These are phyloP conservation scores for Filobasidium uniguttulatum DNA, from an alignment of 1,284 basidiomycete genomes.

Conservation along the genomic window DNA sequence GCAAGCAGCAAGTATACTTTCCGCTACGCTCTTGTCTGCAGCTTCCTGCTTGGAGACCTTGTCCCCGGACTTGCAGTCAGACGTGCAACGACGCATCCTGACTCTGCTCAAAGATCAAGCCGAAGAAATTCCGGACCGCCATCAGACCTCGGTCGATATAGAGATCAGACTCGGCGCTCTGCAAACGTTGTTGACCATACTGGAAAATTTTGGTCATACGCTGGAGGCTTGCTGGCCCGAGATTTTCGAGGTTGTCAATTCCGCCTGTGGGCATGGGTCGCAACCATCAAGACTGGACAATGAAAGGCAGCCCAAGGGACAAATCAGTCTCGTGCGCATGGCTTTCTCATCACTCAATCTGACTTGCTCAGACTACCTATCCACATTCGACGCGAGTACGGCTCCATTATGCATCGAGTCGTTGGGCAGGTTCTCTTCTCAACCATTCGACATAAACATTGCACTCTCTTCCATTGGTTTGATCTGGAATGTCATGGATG, in stretches of 20 bases:
- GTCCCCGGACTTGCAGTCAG: slow-evolving; percentile 43
- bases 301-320: too few relatives aligned
- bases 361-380: slow-evolving; percentile 77
- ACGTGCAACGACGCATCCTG: slow-evolving; percentile 67
- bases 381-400: slow-evolving; percentile 62
- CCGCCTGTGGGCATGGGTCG: slow-evolving; percentile 46
- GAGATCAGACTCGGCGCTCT: slow-evolving; percentile 77
- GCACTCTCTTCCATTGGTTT: slow-evolving; percentile 81
- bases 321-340: slow-evolving; percentile 42
- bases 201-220: slow-evolving; percentile 82
- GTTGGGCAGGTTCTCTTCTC: slow-evolving; percentile 76
- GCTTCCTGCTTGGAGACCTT: slow-evolving; percentile 45
- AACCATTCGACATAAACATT: slow-evolving; percentile 81
- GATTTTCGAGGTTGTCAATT: slow-evolving; percentile 78
- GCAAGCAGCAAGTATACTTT: slow-evolving; percentile 73
- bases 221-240: slow-evolving; percentile 81
- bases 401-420: slow-evolving; percentile 77
- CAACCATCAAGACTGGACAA: neutral
- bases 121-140: slow-evolving; percentile 36
- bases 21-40: slow-evolving; percentile 59
- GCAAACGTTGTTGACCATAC: slow-evolving; percentile 73
- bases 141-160: slow-evolving; percentile 31
- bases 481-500: slow-evolving; percentile 86
- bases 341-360: slow-evolving; percentile 88
- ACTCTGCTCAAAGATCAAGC: slow-evolving; percentile 70